A percentile compares a stretch with the other conserved stretches of the same genome.
These are phyloP conservation scores for Oleoguttula mirabilis DNA, from an alignment of 495 filamentous ascomycete species.

Conservation along the genomic window DNA sequence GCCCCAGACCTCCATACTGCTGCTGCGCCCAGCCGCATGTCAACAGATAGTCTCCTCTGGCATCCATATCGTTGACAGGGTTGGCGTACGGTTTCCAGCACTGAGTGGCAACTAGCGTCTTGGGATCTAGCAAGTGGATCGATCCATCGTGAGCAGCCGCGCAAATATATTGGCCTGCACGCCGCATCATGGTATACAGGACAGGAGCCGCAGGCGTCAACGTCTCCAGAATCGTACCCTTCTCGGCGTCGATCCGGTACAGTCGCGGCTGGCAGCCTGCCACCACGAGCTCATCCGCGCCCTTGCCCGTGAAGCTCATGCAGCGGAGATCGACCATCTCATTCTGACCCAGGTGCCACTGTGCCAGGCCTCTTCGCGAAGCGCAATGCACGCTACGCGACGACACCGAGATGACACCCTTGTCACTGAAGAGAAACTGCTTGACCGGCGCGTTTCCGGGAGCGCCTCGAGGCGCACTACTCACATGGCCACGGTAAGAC, in stretches of 20 bases:
- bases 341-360: slow-evolving; percentile 60
- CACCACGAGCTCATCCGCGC: slow-evolving; percentile 66
- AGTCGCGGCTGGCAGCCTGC: slow-evolving; percentile 77
- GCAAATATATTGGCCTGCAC: slow-evolving; percentile 69
- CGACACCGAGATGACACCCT: slow-evolving; percentile 70
- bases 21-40: slow-evolving; percentile 88
- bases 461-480: slow-evolving; percentile 23
- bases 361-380: slow-evolving; percentile 59
- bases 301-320: slow-evolving; percentile 87
- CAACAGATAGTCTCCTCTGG: slow-evolving; percentile 76
- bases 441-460: slow-evolving; percentile 56
- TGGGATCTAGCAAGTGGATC: slow-evolving; percentile 73
- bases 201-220: slow-evolving; percentile 41
- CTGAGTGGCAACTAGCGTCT: slow-evolving; percentile 63
- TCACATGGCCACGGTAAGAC: slow-evolving; percentile 54
- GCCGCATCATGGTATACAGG: slow-evolving; percentile 82
- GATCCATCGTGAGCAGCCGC: slow-evolving; percentile 75
- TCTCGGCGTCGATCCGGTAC: slow-evolving; percentile 81
- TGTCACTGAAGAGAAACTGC: slow-evolving; percentile 76
- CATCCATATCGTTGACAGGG: slow-evolving; percentile 88
- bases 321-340: slow-evolving; percentile 54
- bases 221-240: slow-evolving; percentile 64
- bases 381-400: slow-evolving; percentile 75
- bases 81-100: slow-evolving; percentile 78
- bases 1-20: slow-evolving; percentile 49